phyloP scores from a whole-genome alignment of 495 filamentous ascomycete species.

The Aspergillus cavernicola region DNA sequence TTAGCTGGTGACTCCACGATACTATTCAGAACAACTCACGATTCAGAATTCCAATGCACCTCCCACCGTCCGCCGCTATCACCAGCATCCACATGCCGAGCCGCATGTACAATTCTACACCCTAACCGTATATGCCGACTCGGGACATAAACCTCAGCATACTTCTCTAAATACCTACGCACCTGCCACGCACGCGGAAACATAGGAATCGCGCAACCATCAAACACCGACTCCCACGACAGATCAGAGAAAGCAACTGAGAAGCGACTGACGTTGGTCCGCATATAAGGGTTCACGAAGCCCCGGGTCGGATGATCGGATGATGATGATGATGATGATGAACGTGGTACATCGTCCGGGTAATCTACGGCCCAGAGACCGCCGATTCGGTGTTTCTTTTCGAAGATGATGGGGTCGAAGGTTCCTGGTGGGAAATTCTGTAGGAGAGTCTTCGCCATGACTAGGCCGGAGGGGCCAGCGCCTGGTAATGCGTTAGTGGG shows the following conservation, averaged over 20 bases:
- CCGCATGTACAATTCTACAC: conserved; percentile 47
- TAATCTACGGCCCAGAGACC: conserved; percentile 60
- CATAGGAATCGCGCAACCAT: conserved; percentile 42
- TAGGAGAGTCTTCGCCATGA: conserved; percentile 75
- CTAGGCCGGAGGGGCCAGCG: conserved; percentile 77
- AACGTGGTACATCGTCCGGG: neutral
- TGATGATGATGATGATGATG: neutral
- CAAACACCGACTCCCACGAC: conserved; percentile 55
- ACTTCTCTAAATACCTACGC: conserved; percentile 66
- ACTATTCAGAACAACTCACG: too few species aligned
- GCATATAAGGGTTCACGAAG: conserved; percentile 62
- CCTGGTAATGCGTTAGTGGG: conserved; percentile 38
- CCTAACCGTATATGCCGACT: conserved; percentile 46
- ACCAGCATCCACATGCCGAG: conserved; percentile 24
- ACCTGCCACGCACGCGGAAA: conserved; percentile 75
- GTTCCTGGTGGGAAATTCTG: conserved; percentile 51
- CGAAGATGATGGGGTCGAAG: conserved; percentile 70
- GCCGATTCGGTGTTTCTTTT: conserved; percentile 59
- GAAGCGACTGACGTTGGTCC: conserved; percentile 74
- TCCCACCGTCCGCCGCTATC: conserved; percentile 44
- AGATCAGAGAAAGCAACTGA: conserved; percentile 78
- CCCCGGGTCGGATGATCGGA: conserved; percentile 18
- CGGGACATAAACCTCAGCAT: conserved; percentile 55
- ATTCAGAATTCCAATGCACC: conserved; percentile 40
- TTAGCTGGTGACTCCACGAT: too few species aligned